Base-by-base conservation (phyloP, 164 flowering plant species). In the Euptelea pleiosperma region DNA sequence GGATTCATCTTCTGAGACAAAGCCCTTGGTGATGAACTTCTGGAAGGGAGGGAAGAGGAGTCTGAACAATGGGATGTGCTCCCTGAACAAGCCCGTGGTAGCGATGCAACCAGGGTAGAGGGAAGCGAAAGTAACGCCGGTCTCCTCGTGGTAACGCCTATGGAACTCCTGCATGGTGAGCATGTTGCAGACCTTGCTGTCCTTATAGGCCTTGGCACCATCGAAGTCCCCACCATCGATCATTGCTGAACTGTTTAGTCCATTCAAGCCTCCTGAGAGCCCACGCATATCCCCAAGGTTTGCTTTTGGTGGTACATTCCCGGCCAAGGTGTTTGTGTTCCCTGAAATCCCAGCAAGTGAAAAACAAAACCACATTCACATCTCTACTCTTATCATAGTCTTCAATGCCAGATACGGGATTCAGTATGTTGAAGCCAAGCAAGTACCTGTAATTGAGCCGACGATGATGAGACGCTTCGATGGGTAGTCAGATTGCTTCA, bases 161-260 rank as follows among this genome's bases (percentile, higher is more conserved):
- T 93, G 99, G 82, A 90, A 88, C 70, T 93, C 97, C 68, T 90
- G 99, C 99, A 93, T 93, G 2, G 86, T 88, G n/a, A 93, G 91
- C 97, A 93, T 93, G 77, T 93, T 90, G 87, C 99, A 93, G n/a
- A 93, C 99, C 67, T 93, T 93, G 85, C 99, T 90, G 85, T 93
- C 99, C 74, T 90, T 90, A 85, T 93, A 90, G 50, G 97, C 97
- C 73, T 93, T 93, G 28, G 99, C 99, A 12, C 99, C 99, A 56
- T 93, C 97, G 62, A 86, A 93, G 4, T 79, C 83, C 36, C 91
- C 97, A 15, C 99, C 97, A 58, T 93, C 99, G 8, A 93, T 81
- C 99, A 93, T 93, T 61, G 92, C 12, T 12, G 96, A 86, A 77
- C 78, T 82, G 82, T 86, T 85, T 29, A 83, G 60, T 16, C 94